phyloP scores from a whole-genome alignment of 2,329 filamentous ascomycete genomes.

The Sporothrix mexicana region DNA sequence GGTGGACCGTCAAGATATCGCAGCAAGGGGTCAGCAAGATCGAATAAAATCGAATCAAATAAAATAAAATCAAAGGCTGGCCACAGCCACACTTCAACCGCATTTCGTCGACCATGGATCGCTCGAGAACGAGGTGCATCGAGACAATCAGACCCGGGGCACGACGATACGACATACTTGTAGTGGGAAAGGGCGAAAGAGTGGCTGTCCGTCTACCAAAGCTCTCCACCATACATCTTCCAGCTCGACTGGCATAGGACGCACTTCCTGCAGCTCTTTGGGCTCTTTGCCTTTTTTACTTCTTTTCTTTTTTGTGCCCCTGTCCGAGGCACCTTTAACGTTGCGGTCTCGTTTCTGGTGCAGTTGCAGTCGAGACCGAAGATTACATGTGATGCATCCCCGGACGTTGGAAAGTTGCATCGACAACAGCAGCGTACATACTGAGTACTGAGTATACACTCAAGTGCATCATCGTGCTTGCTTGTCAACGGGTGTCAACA shows the following conservation, averaged over 20 bases:
- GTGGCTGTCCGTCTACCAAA: too few relatives aligned
- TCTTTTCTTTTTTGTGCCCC: not conserved
- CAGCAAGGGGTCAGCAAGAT: too few relatives aligned
- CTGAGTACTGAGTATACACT: too few relatives aligned
- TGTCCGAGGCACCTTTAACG: not conserved
- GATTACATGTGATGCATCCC: slow-evolving; percentile 11
- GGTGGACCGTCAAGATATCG: not conserved
- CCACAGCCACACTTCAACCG: not conserved
- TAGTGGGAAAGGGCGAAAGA: not conserved
- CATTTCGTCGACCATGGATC: not conserved
- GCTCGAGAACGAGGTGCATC: not conserved
- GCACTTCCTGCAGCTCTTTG: not conserved
- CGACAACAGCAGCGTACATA: not conserved
- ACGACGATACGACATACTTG: slow-evolving; percentile 8
- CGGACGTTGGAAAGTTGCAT: not conserved
- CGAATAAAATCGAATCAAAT: not conserved
- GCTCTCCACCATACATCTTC: not conserved
- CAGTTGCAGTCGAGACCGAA: not conserved
- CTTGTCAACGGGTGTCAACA: too few relatives aligned
- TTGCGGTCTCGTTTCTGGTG: not conserved
- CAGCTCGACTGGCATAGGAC: not conserved
- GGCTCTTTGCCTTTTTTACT: too few relatives aligned
- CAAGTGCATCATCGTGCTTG: too few relatives aligned
- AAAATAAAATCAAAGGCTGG: not conserved
- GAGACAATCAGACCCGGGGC: not conserved